Evolutionary conservation across 1,139 yeast species (phyloP).

Genomic region (Candida freyschussii): DNA sequence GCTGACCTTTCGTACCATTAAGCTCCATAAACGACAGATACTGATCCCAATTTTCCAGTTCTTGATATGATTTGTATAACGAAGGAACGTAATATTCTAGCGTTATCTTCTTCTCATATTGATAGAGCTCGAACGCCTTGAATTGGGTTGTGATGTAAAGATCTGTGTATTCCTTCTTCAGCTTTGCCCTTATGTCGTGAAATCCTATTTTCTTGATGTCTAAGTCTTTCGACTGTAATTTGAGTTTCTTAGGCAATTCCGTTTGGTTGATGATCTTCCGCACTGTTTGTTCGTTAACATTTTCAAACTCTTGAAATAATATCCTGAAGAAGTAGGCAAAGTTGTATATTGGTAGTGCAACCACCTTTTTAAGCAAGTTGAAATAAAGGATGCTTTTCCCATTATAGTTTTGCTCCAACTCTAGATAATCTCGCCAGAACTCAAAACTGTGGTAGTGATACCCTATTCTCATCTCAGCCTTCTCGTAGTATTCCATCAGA

Average conservation of each 20-base stretch:
- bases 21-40: constrained; percentile 56
- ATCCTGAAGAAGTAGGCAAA: constrained; percentile 55
- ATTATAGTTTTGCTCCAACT: constrained; percentile 42
- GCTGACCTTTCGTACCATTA: constrained; percentile 28
- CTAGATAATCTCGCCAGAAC: constrained; percentile 70
- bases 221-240: constrained; percentile 22
- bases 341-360: constrained; percentile 75
- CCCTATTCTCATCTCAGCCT: constrained; percentile 63
- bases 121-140: constrained; percentile 55
- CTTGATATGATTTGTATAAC: constrained; percentile 36
- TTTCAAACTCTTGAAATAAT: constrained; percentile 40
- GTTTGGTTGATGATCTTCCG: constrained; percentile 23
- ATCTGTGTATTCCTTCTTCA: constrained; percentile 45
- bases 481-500: constrained; percentile 48
- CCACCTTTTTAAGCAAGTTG: constrained; percentile 49
- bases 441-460: constrained; percentile 66
- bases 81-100: constrained; percentile 48
- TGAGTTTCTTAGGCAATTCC: constrained; percentile 30
- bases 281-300: constrained; percentile 29
- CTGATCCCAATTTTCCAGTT: constrained; percentile 52
- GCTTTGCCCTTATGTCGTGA: constrained; percentile 31
- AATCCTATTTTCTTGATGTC: constrained; percentile 24
- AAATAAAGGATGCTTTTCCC: constrained; percentile 38
- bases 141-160: constrained; percentile 58
- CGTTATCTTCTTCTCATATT: constrained; percentile 52